Evolutionary conservation across 139 green algal species (phyloP).

Genomic region (Chlamydomonas applanata): DNA sequence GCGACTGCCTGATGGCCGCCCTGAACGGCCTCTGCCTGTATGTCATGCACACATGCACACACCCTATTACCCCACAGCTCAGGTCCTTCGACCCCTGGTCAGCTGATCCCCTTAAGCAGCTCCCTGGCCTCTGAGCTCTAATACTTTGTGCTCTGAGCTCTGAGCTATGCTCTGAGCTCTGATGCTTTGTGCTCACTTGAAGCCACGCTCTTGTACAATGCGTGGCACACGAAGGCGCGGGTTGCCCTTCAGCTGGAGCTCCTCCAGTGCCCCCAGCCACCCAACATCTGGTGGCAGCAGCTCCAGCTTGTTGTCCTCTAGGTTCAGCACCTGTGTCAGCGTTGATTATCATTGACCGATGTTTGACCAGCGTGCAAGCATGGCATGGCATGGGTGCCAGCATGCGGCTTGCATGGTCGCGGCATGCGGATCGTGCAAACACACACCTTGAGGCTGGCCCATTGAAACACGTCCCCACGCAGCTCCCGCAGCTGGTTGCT

Average conservation of each 20-base stretch:
- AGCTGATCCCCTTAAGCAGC: not conserved
- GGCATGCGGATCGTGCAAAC: no score
- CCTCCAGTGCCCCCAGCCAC: constrained; percentile 35
- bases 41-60: no score
- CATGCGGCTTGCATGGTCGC: not conserved
- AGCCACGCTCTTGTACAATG: constrained; percentile 26
- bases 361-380: no score
- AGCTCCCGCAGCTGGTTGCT: constrained; percentile 10
- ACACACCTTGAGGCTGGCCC: not conserved
- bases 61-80: no score
- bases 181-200: constrained; percentile 26
- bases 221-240: constrained; percentile 22
- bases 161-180: not conserved
- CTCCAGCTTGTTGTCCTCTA: constrained; percentile 17
- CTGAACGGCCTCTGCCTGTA: not conserved
- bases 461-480: not conserved
- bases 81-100: not conserved
- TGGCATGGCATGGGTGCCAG: not conserved
- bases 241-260: constrained; percentile 28
- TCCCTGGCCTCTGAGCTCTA: not conserved
- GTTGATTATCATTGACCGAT: no score
- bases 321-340: constrained; percentile 12
- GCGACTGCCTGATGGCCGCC: not conserved
- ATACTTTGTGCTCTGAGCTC: not conserved
- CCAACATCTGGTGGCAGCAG: constrained; percentile 31